phyloP scores from a whole-genome alignment of 2,329 filamentous ascomycete genomes.

The Fusarium armeniacum region DNA sequence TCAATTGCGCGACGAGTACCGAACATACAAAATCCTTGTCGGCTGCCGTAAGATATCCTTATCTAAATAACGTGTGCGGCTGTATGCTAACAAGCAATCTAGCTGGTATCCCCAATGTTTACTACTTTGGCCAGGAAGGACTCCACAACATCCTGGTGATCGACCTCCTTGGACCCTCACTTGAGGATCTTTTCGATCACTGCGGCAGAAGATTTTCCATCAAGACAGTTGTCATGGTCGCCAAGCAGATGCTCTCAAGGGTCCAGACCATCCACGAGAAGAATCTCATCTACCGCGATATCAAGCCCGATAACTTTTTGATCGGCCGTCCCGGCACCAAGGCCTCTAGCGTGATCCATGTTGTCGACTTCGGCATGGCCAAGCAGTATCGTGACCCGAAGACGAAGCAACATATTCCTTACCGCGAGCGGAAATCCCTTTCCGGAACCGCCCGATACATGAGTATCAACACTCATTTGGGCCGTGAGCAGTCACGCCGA shows the following conservation, averaged over 20 bases:
- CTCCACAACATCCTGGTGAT: constrained; percentile 99
- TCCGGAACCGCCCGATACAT: constrained; percentile 98
- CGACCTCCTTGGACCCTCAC: constrained; percentile 91
- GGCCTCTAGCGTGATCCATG: constrained; percentile 97
- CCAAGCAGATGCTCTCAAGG: constrained; percentile 97
- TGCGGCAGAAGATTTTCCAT: constrained; percentile 95
- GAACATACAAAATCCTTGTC: constrained; percentile 99
- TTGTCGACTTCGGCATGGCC: constrained; percentile 99
- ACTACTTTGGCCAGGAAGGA: constrained; percentile 98
- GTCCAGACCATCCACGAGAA: constrained; percentile 97
- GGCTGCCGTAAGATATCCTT: constrained; percentile 85
- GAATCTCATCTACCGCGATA: constrained; percentile 98
- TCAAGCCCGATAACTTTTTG: constrained; percentile 99
- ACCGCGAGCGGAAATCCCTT: constrained; percentile 95
- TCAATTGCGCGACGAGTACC: constrained; percentile 96
- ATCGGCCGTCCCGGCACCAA: constrained; percentile 94
- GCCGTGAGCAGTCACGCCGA: constrained; percentile 93
- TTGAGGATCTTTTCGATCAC: constrained; percentile 97
- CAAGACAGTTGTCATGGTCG: constrained; percentile 99
- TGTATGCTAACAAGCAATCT: constrained; percentile 46
- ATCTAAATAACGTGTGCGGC: constrained; percentile 50
- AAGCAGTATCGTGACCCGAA: constrained; percentile 99
- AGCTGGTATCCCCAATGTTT: constrained; percentile 99
- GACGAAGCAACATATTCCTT: constrained; percentile 98
- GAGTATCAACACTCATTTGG: constrained; percentile 99